These are phyloP conservation scores for Isatis lusitanica DNA, from an alignment of 441 rosid genomes.

Conservation along the genomic window DNA sequence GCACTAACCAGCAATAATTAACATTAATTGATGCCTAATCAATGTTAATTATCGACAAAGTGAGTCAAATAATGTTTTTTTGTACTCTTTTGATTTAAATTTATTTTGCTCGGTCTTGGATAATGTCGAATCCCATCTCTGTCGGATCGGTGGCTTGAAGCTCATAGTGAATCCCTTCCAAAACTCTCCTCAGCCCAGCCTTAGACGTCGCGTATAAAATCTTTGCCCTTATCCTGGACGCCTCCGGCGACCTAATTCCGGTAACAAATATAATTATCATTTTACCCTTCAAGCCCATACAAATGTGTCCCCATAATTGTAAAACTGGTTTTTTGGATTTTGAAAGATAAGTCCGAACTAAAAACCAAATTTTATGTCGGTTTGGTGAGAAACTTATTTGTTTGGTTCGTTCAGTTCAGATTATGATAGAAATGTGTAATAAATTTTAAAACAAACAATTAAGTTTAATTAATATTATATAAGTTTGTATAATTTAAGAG, in stretches of 20 bases:
- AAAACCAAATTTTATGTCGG: not conserved
- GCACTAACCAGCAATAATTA: conserved; percentile 35
- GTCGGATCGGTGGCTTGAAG: conserved; percentile 88
- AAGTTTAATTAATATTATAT: too few relatives aligned
- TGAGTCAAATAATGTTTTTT: conserved; percentile 11
- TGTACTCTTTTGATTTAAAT: not conserved
- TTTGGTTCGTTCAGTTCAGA: too few relatives aligned
- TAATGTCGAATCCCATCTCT: conserved; percentile 90
- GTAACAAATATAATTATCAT: not conserved
- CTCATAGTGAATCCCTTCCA: conserved; percentile 86
- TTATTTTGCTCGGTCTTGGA: conserved; percentile 65
- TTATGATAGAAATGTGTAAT: too few relatives aligned
- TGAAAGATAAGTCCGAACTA: too few relatives aligned
- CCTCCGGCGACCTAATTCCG: conserved; percentile 74
- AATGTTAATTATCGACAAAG: conserved; percentile 35
- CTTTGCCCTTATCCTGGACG: conserved; percentile 84
- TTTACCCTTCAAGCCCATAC: not conserved
- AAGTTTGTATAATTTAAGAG: too few relatives aligned
- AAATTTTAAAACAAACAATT: not conserved
- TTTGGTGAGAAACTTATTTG: not conserved
- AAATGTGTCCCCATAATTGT: too few relatives aligned
- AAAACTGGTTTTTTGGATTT: too few relatives aligned
- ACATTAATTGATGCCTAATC: conserved; percentile 27
- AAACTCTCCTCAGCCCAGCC: conserved; percentile 71
- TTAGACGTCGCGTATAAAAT: conserved; percentile 87